These are phyloP conservation scores for Calophaca sinica DNA, from an alignment of 306 rosid species.

Conservation along the genomic window DNA sequence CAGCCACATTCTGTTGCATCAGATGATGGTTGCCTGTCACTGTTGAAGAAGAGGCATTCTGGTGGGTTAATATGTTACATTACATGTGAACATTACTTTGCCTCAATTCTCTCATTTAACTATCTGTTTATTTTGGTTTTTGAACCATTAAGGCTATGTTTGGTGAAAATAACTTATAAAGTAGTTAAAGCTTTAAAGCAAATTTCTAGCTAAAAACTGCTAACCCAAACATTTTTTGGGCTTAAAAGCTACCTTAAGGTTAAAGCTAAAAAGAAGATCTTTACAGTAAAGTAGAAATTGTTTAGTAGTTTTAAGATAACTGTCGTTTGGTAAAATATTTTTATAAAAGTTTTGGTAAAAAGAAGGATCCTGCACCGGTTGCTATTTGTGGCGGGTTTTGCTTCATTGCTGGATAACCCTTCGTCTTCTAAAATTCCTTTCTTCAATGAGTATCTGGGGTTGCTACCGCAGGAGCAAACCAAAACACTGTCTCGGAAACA, in stretches of 20 bases:
- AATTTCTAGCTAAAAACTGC: too few species aligned
- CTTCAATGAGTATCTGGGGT: neutral
- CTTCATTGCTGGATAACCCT: neutral
- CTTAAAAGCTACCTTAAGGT: conserved; percentile 28
- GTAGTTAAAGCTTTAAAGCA: neutral
- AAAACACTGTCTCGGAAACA: neutral
- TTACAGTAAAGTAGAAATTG: neutral
- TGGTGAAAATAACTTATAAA: neutral
- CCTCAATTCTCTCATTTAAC: conserved; percentile 38
- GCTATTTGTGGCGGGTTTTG: neutral
- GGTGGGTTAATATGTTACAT: conserved; percentile 60
- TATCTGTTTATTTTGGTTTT: conserved; percentile 22
- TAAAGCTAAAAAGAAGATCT: neutral
- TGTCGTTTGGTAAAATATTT: neutral
- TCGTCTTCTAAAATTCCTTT: neutral
- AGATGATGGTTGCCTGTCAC: conserved; percentile 75
- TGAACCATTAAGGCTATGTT: conserved; percentile 34
- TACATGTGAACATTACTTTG: conserved; percentile 31
- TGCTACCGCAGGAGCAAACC: neutral
- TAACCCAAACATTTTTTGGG: neutral
- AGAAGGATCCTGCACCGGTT: neutral
- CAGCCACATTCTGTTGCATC: conserved; percentile 71
- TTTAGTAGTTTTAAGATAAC: neutral
- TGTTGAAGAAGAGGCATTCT: conserved; percentile 80
- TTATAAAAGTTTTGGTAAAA: neutral